Percentiles rank a stretch among this genome's conserved stretches.
Conservation (phyloP, 2,329 filamentous ascomycete genomes). For the Davidsoniella eucalypti region DNA sequence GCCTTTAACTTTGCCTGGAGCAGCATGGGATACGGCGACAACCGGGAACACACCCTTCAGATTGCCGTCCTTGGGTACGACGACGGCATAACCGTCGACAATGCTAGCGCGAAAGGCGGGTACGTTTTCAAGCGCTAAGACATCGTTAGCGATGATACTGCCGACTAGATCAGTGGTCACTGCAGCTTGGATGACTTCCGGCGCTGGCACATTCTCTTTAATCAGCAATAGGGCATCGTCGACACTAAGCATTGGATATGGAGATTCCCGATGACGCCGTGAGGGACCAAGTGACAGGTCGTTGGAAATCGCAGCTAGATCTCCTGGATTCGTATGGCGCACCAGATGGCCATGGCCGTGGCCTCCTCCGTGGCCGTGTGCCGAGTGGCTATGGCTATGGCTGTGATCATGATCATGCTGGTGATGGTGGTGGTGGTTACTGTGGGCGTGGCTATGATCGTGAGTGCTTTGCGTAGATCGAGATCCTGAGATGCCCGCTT, state of each 20-base stretch:
- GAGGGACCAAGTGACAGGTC: conserved; percentile 45
- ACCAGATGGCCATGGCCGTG: conserved; percentile 50
- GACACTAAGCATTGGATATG: conserved; percentile 83
- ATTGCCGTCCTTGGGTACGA: conserved; percentile 43
- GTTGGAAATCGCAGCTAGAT: conserved; percentile 40
- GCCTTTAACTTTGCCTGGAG: conserved; percentile 44
- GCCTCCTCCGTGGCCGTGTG: conserved; percentile 30
- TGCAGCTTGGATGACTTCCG: conserved; percentile 37
- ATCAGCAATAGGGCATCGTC: conserved; percentile 63
- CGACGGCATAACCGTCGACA: conserved; percentile 86
- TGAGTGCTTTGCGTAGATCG: conserved; percentile 30
- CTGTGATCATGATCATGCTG: neutral
- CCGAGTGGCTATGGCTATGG: conserved; percentile 31
- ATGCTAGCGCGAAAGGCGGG: conserved; percentile 92
- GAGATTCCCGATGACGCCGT: conserved; percentile 64
- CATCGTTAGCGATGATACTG: conserved; percentile 65
- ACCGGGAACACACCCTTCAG: conserved; percentile 76
- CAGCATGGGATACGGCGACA: conserved; percentile 69
- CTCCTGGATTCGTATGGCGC: conserved; percentile 51
- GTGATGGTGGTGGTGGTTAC: conserved; percentile 31
- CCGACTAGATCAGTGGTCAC: conserved; percentile 55
- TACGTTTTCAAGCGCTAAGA: conserved; percentile 65
- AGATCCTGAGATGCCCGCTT: neutral
- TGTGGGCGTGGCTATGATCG: conserved; percentile 39
- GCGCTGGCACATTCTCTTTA: conserved; percentile 50